phyloP scores from a whole-genome alignment of 2,329 filamentous ascomycete genomes.

The Didymella pomorum region DNA sequence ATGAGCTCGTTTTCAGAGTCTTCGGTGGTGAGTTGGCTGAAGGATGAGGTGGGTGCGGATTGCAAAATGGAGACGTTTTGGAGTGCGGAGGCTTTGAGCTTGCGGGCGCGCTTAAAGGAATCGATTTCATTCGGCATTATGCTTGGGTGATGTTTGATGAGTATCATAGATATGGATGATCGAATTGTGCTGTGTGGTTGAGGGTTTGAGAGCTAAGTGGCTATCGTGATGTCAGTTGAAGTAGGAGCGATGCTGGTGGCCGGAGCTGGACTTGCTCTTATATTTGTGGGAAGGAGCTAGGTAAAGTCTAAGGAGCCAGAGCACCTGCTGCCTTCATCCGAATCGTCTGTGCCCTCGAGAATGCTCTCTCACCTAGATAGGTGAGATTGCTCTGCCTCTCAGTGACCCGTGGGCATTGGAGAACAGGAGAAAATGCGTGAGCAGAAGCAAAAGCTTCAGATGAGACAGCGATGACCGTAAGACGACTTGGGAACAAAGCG shows the following conservation, averaged over 20 bases:
- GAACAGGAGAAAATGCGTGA: not conserved
- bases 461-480: not conserved
- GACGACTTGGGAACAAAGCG: not conserved
- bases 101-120: constrained; percentile 27
- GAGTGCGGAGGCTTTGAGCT: constrained; percentile 27
- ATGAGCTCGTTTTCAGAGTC: constrained; percentile 47
- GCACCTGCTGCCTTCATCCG: not conserved
- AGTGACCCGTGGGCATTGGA: not conserved
- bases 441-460: too few species aligned
- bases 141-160: not conserved
- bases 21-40: constrained; percentile 21
- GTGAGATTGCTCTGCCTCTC: not conserved
- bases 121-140: constrained; percentile 17
- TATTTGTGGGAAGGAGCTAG: not conserved
- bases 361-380: not conserved
- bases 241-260: not conserved
- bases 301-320: not conserved
- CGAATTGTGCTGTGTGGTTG: not conserved
- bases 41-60: constrained; percentile 2
- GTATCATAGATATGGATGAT: not conserved
- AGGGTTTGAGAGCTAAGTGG: not conserved
- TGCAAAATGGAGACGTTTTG: constrained; percentile 26
- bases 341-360: not conserved
- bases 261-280: not conserved
- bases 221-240: not conserved